Percentiles rank a stretch among this genome's conserved stretches.
phyloP scores from a whole-genome alignment of 805 yeast genomes.

The Metschnikowia proteae region DNA sequence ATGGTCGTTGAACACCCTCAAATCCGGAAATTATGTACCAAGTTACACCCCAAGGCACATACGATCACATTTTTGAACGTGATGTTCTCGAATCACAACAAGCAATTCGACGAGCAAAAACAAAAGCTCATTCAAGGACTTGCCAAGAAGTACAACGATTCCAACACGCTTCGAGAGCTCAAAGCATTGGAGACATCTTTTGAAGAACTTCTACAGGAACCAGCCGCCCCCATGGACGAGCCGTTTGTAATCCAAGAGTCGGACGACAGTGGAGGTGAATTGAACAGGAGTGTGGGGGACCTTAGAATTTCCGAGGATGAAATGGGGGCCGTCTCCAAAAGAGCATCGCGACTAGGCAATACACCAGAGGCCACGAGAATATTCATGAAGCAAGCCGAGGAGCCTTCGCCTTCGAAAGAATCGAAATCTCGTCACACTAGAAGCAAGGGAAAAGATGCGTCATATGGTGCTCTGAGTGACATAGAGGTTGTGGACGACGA shows the following conservation, averaged over 20 bases:
- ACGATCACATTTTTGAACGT: conserved; percentile 13
- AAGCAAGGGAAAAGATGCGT: background rate
- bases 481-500: conserved; percentile 13
- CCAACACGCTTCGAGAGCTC: background rate
- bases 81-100: conserved; percentile 10
- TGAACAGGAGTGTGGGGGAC: conserved; percentile 19
- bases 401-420: background rate
- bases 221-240: conserved; percentile 15
- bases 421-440: background rate
- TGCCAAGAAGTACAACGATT: conserved; percentile 5
- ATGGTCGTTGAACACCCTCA: conserved; percentile 16
- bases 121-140: background rate
- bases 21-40: conserved; percentile 11
- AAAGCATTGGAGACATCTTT: conserved; percentile 1
- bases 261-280: conserved; percentile 17
- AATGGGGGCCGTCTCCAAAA: background rate
- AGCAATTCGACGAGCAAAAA: conserved; percentile 5
- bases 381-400: conserved; percentile 9
- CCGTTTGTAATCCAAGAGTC: conserved; percentile 16
- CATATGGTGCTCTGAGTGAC: conserved; percentile 3
- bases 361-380: conserved; percentile 13
- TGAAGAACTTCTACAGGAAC: conserved; percentile 1
- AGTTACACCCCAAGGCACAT: conserved; percentile 5
- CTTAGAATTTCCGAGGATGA: conserved; percentile 12
- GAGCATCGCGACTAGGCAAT: background rate